A percentile compares a stretch with the other conserved stretches of the same genome.
Evolutionary conservation across 352 stramenopile species (phyloP).

Genomic region (Phytopythium ostracodes): DNA sequence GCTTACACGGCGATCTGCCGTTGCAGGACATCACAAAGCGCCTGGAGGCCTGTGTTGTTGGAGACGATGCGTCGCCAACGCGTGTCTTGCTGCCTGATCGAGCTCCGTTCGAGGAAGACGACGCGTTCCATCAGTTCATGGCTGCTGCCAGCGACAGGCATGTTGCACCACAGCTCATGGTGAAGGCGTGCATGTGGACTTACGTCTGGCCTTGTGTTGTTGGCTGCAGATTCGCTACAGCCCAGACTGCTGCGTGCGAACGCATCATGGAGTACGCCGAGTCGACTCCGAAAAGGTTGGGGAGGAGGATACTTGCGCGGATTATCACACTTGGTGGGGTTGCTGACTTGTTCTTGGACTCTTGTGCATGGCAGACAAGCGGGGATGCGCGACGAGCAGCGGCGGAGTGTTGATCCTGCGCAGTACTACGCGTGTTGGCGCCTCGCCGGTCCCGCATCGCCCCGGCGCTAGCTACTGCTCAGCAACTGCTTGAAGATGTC

Average conservation of each 20-base stretch:
- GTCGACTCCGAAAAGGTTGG: constrained; percentile 24
- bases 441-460: constrained; percentile 11
- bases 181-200: too few relatives aligned
- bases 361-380: background rate
- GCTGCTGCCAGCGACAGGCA: constrained; percentile 22
- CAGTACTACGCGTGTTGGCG: constrained; percentile 45
- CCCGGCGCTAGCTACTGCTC: background rate
- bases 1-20: constrained; percentile 15
- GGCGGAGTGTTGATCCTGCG: constrained; percentile 12
- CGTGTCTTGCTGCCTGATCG: constrained; percentile 16
- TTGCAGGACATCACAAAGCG: constrained; percentile 17
- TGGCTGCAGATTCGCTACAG: constrained; percentile 14
- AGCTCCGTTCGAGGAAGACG: constrained; percentile 17
- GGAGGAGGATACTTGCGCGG: background rate
- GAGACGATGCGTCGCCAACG: background rate
- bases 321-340: background rate
- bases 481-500: constrained; percentile 70
- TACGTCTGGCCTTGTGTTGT: background rate
- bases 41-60: constrained; percentile 14
- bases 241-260: constrained; percentile 36
- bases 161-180: background rate
- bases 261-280: constrained; percentile 29
- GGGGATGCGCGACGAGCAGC: background rate
- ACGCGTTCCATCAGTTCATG: constrained; percentile 45
- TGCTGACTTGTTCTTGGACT: background rate